Evolutionary conservation across 306 rosid genomes (phyloP), one percentile per base, ranked within the genome.

Genomic region (Acacia confusa): DNA sequence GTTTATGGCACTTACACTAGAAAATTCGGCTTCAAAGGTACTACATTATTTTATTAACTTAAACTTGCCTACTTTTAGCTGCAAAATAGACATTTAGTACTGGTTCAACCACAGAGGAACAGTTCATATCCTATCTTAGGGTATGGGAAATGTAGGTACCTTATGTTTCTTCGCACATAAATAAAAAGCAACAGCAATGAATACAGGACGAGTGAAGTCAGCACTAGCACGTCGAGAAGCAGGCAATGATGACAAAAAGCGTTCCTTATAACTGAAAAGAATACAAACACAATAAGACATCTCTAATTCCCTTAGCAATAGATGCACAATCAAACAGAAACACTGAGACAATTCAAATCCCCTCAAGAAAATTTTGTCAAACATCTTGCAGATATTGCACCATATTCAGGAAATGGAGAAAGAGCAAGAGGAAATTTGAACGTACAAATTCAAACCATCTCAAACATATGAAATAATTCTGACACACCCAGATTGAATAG

Each of bases 401-500:
- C 55, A 27, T 24, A 24, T 9, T 12, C 28, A 41, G 17, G 30
- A 64, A 75, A 78, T 9, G 38, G 45, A 13, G 0, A 30, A 10
- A 25, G 30, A 58, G 75, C 60, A 73, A 12, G 79, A 13, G 74
- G 67, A 43, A 79, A 3, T 7, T 7, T 14, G 27, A 72, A 76
- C 98, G 85, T 86, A 95, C 98, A 88, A 76, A 25, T 88, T 88
- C 11, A 93, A 87, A 52, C 94, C 98, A 30, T 90, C 88, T 0
- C 88, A 89, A 72, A 95, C 97, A 1, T 74, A 40, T 52, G 96
- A 88, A 38, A 93, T 83, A 36, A 95, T 84, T 74, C 98, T 83
- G 81, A 95, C 94, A 76, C 98, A 95, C 7, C 97, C 98, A 40
- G 93, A 93, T 81, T 86, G 98, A 71, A 93, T 90, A 2, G 96